Percentiles rank a stretch among this genome's conserved stretches.
Evolutionary conservation across 2,329 filamentous ascomycete genomes (phyloP).

Genomic region (Aureobasidium musti): DNA sequence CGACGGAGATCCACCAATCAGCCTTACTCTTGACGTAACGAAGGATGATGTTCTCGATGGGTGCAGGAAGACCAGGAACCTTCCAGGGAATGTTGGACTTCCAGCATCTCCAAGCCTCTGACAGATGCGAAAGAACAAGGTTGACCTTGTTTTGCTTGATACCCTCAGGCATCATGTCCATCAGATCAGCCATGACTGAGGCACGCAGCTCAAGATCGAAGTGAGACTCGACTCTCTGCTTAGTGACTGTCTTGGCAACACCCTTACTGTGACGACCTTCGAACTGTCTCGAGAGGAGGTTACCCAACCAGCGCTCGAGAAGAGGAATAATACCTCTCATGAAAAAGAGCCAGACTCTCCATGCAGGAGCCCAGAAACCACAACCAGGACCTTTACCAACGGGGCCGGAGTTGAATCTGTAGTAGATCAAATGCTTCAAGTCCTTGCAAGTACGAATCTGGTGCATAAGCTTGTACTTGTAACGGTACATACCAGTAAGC

Average conservation of each 20-base stretch:
- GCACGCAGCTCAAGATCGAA: slow-evolving; percentile 96
- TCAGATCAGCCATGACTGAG: slow-evolving; percentile 97
- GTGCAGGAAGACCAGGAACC: slow-evolving; percentile 91
- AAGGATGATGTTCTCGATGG: slow-evolving; percentile 97
- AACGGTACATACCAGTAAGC: slow-evolving; percentile 98
- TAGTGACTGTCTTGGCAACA: slow-evolving; percentile 97
- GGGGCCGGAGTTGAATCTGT: slow-evolving; percentile 94
- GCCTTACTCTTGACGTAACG: slow-evolving; percentile 99
- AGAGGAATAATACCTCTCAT: slow-evolving; percentile 98
- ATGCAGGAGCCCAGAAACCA: slow-evolving; percentile 98
- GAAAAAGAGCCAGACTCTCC: slow-evolving; percentile 99
- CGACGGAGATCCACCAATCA: slow-evolving; percentile 99
- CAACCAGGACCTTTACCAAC: slow-evolving; percentile 97
- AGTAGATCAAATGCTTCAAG: slow-evolving; percentile 98
- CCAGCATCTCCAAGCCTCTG: slow-evolving; percentile 99
- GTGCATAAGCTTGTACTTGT: slow-evolving; percentile 99
- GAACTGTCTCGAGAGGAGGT: slow-evolving; percentile 93
- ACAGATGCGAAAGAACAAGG: slow-evolving; percentile 93
- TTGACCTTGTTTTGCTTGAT: slow-evolving; percentile 99
- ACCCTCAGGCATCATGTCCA: slow-evolving; percentile 99
- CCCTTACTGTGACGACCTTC: slow-evolving; percentile 98
- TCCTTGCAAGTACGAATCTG: slow-evolving; percentile 99
- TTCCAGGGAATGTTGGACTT: slow-evolving; percentile 99
- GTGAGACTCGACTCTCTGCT: slow-evolving; percentile 97
- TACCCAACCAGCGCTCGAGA: slow-evolving; percentile 95